Conservation (phyloP, 768 basidiomycete genomes). For the Pisolithus tinctorius region DNA sequence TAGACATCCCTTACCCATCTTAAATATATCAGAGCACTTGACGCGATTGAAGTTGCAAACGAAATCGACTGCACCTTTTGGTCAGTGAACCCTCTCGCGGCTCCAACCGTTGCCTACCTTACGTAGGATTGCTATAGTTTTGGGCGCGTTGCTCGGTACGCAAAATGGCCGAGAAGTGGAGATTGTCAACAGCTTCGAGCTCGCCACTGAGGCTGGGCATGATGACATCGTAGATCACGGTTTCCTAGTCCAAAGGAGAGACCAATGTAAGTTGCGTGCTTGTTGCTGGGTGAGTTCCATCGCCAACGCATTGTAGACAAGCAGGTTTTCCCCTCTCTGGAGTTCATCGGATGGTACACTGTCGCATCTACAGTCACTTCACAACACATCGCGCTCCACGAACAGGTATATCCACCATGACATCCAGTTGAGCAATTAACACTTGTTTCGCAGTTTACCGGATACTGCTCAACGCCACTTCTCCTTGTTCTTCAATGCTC, state of each 20-base stretch:
- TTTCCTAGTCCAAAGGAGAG: conserved; percentile 75
- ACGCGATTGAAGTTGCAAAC: conserved; percentile 78
- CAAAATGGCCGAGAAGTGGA: conserved; percentile 94
- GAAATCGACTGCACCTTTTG: conserved; percentile 53
- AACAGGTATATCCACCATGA: conserved; percentile 48
- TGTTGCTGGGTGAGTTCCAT: not conserved
- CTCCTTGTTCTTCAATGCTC: conserved; percentile 70
- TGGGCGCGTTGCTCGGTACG: conserved; percentile 90
- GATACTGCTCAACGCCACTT: conserved; percentile 83
- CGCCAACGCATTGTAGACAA: conserved; percentile 56
- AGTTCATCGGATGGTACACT: conserved; percentile 98
- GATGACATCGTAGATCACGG: conserved; percentile 67
- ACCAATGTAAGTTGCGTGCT: conserved; percentile 63
- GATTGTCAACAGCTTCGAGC: conserved; percentile 94
- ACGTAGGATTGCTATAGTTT: conserved; percentile 41
- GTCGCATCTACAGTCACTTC: conserved; percentile 68
- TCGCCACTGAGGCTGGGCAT: conserved; percentile 53
- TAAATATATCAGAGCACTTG: conserved; percentile 95
- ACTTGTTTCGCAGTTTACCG: conserved; percentile 55
- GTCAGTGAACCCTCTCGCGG: conserved; percentile 31
- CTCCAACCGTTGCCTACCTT: not conserved
- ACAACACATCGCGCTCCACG: conserved; percentile 77
- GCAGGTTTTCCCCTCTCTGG: conserved; percentile 95
- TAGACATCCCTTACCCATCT: conserved; percentile 93
- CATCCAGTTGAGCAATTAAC: not conserved